These are phyloP conservation scores for Aphanomyces astaci DNA, from an alignment of 352 stramenopile species.

Conservation along the genomic window DNA sequence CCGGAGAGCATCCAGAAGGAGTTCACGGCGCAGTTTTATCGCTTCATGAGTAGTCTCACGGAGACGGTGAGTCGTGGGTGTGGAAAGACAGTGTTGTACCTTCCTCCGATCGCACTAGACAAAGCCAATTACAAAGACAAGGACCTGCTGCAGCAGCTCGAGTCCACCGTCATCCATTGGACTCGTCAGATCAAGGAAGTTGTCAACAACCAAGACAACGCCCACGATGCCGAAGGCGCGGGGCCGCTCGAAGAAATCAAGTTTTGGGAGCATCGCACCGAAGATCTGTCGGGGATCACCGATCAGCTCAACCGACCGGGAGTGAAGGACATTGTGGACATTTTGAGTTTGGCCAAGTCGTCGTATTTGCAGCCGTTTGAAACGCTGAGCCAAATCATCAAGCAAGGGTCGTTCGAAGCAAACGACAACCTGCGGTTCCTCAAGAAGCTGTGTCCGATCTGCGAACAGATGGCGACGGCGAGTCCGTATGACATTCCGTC, in stretches of 20 bases:
- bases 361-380: slow-evolving; percentile 91
- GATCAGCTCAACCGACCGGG: slow-evolving; percentile 87
- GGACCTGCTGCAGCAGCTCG: slow-evolving; percentile 92
- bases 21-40: slow-evolving; percentile 90
- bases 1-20: slow-evolving; percentile 92
- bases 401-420: slow-evolving; percentile 84
- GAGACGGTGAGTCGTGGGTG: slow-evolving; percentile 86
- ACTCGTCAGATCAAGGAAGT: slow-evolving; percentile 96
- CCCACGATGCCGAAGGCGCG: slow-evolving; percentile 81
- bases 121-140: slow-evolving; percentile 89
- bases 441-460: slow-evolving; percentile 87
- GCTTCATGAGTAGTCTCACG: slow-evolving; percentile 93
- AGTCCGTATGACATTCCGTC: slow-evolving; percentile 84
- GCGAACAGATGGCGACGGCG: slow-evolving; percentile 78
- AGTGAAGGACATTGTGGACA: slow-evolving; percentile 87
- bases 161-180: slow-evolving; percentile 95
- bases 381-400: slow-evolving; percentile 88
- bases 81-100: slow-evolving; percentile 91
- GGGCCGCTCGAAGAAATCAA: slow-evolving; percentile 93
- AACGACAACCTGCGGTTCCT: slow-evolving; percentile 94
- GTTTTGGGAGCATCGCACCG: slow-evolving; percentile 89
- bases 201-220: slow-evolving; percentile 93
- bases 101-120: slow-evolving; percentile 72
- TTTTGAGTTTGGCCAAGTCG: slow-evolving; percentile 82
- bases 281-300: slow-evolving; percentile 90